Evolutionary conservation across 106 monocot genomes (phyloP), one percentile per base, ranked within the genome.

Genomic region (Dendrobium nobile): DNA sequence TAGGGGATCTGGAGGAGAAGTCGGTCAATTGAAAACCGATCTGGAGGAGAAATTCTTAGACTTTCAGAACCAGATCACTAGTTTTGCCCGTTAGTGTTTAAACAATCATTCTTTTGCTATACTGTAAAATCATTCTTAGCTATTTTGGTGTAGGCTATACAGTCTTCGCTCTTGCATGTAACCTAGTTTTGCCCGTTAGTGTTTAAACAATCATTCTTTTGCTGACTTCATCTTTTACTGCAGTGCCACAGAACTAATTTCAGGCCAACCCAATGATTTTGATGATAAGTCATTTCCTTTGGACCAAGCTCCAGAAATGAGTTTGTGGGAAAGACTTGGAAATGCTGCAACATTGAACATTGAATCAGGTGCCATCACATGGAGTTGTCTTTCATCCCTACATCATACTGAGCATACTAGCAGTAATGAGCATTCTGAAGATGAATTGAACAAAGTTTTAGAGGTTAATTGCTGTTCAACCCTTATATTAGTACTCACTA

Each of bases 241-340:
- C 85, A 91, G 91, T 80, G 68, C 31, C 73, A 41, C 51, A 41
- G 42, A 45, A 81, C 28, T 26, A 67, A 26, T 85, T 47, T 44
- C 82, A 67, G 75, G 56, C 75, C 79, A 80, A 73, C 0, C 42
- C 54, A 81, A 75, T 47, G 77, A 40, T 67, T 78, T 82, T 80
- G 80, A 80, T 75, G 73, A 72, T 13, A 67, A 72, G 58, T 68
- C 67, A 17, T 9, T 48, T 27, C 41, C 37, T 64, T 65, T 74
- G 22, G 85, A 87, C 7, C 87, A 84, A 83, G 22, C 77, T 70
- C 81, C 84, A 28, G 99, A 99, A 72, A 82, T 73, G 37, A 93
- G 89, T 85, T 82, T 99, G 75, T 99, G 92, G 92, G 99, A 95
- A 84, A 88, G 99, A 73, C 88, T 99, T 37, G 95, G 90, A 74